Conservation (phyloP, 345 rosid genomes). For the Boechera retrofracta region DNA sequence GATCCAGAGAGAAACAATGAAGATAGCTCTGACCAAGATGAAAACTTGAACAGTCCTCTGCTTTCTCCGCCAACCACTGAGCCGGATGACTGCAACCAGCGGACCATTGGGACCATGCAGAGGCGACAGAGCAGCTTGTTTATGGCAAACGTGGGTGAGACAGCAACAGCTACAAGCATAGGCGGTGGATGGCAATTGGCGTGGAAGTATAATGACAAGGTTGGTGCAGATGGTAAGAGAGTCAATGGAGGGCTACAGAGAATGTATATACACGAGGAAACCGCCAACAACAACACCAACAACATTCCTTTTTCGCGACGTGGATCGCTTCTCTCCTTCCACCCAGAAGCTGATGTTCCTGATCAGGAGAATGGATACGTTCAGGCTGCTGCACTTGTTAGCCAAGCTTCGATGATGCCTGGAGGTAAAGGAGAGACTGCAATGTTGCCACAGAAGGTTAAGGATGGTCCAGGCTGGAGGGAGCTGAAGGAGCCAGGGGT, state of each 20-base stretch:
- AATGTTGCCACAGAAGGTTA: constrained; percentile 53
- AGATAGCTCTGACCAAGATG: constrained; percentile 66
- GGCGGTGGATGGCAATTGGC: constrained; percentile 97
- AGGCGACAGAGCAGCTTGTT: constrained; percentile 64
- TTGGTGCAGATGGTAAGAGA: constrained; percentile 60
- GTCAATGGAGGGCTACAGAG: constrained; percentile 71
- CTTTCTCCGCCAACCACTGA: constrained; percentile 72
- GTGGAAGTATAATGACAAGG: constrained; percentile 74
- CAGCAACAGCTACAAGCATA: constrained; percentile 63
- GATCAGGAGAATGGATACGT: constrained; percentile 58
- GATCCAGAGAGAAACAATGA: constrained; percentile 66
- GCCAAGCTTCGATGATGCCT: constrained; percentile 67
- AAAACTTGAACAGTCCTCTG: constrained; percentile 73
- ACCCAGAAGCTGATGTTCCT: constrained; percentile 54
- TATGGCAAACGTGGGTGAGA: constrained; percentile 64
- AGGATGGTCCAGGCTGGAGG: constrained; percentile 63
- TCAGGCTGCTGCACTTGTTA: constrained; percentile 80
- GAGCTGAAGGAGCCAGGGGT: constrained; percentile 80
- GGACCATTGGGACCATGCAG: constrained; percentile 54
- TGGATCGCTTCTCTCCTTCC: constrained; percentile 69
- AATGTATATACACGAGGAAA: constrained; percentile 76
- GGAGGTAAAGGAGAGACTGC: constrained; percentile 56
- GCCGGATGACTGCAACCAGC: constrained; percentile 57
- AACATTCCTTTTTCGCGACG: constrained; percentile 56
- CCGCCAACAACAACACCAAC: constrained; percentile 29